A percentile compares a stretch with the other conserved stretches of the same genome.
Conservation (phyloP, 495 filamentous ascomycete species). For the Entonaema liquescens region DNA sequence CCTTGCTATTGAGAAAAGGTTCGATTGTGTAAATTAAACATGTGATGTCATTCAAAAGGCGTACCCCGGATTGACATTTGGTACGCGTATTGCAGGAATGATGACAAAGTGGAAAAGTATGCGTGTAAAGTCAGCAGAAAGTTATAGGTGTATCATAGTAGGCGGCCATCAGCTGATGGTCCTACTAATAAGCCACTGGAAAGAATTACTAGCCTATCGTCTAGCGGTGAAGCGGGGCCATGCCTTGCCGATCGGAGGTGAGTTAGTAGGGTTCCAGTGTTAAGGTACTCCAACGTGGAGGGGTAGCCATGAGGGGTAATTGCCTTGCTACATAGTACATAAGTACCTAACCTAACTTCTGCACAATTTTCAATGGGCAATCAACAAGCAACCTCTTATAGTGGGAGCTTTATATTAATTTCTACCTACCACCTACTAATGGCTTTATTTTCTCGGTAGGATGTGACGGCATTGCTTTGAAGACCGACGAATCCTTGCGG, state of each 20-base stretch:
- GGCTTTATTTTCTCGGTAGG: not conserved
- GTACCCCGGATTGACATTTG: not conserved
- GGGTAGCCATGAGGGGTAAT: slow-evolving; percentile 34
- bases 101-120: too few relatives aligned
- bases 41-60: not conserved
- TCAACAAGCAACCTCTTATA: not conserved
- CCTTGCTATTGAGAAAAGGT: not conserved
- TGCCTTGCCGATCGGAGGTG: slow-evolving; percentile 30
- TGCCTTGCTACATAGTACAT: not conserved
- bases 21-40: not conserved
- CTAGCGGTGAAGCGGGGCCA: slow-evolving; percentile 25
- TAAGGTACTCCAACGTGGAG: slow-evolving; percentile 28
- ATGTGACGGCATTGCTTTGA: not conserved
- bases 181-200: not conserved
- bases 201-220: not conserved
- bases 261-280: not conserved
- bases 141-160: too few relatives aligned
- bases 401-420: not conserved
- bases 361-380: too few relatives aligned
- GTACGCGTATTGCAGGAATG: not conserved
- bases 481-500: not conserved
- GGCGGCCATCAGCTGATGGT: slow-evolving; percentile 17
- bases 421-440: not conserved
- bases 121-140: too few relatives aligned
- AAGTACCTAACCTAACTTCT: too few relatives aligned